Evolutionary conservation across 2,329 filamentous ascomycete species (phyloP).

Genomic region (Venturia asperata): DNA sequence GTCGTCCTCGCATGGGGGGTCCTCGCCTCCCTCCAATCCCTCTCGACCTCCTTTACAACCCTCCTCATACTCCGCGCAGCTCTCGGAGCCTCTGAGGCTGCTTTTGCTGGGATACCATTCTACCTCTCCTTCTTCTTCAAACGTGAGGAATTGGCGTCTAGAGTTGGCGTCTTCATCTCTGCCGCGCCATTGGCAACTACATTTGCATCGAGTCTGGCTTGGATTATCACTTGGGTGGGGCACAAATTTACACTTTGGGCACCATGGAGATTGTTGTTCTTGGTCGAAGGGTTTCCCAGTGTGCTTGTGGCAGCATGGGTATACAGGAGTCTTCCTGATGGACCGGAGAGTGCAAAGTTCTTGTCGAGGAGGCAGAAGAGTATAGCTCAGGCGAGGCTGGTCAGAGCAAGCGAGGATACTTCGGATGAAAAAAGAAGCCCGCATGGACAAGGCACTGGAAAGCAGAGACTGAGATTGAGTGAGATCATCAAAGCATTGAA

Average conservation of each 20-base stretch:
- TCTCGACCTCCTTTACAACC: constrained; percentile 43
- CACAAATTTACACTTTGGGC: constrained; percentile 57
- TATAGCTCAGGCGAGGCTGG: constrained; percentile 53
- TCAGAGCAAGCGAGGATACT: constrained; percentile 27
- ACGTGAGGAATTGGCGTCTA: constrained; percentile 68
- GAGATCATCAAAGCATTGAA: constrained; percentile 53
- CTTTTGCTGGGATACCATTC: constrained; percentile 57
- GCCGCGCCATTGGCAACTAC: constrained; percentile 56
- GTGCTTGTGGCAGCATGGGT: constrained; percentile 66
- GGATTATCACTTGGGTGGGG: constrained; percentile 66
- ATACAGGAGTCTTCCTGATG: constrained; percentile 70
- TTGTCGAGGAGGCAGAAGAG: constrained; percentile 43
- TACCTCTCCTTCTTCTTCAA: constrained; percentile 59
- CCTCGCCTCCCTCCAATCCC: constrained; percentile 62
- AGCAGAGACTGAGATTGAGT: constrained; percentile 42
- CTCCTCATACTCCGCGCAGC: constrained; percentile 54
- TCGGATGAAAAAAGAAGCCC: constrained; percentile 21
- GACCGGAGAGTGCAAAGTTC: constrained; percentile 46
- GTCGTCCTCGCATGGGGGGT: constrained; percentile 75
- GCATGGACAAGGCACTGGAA: constrained; percentile 9
- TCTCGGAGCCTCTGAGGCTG: constrained; percentile 53
- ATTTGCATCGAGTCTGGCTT: constrained; percentile 72
- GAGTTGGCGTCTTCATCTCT: constrained; percentile 80
- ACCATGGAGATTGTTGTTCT: constrained; percentile 77
- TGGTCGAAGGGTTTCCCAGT: constrained; percentile 79